Evolutionary conservation across 768 basidiomycete species (phyloP), one percentile per base, ranked within the genome.

Genomic region (Aureoboletus auriporus): DNA sequence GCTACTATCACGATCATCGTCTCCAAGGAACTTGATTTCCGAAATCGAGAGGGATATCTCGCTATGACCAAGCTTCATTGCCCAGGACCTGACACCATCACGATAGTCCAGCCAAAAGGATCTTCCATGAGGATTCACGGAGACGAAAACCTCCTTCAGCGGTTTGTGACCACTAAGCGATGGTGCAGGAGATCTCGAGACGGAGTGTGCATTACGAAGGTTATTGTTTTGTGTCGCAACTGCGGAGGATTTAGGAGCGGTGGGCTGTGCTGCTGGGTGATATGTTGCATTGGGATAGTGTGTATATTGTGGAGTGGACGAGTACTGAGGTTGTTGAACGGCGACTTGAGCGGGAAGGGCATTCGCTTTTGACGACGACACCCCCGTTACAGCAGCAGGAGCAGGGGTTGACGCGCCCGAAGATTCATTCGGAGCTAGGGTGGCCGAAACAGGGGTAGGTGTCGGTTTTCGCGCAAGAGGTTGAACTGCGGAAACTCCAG

Each of bases 51-150:
- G 44, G 3, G 72, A 74, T 4, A 74, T 75, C 59, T 91, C 89
- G 8, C 73, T 75, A 1, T 71, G 69, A 9, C 71, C 70, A 30
- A 90, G 72, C 40, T 82, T 74, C 63, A 89, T 69, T 5, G 80
- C 78, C 89, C 89, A 91, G 31, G 69, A 78, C 59, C 76, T 80
- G 41, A 91, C 89, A 5, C 88, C 86, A 44, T 89, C 85, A 37
- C 73, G 73, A 47, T 80, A 69, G 57, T 88, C 82, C 28, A 92
- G 69, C 28, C 68, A 69, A 34, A 91, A 65, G 16, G 69, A 69
- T 35, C 89, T 73, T 28, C 78, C 82, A 9, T 66, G 69, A 10
- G 88, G 88, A 41, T 81, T 71, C n/a, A 81, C 75, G 34, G 66
- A 69, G 47, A 85, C 60, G n/a, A 62, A 71, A 31, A 85, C 71